Percentiles rank a stretch among this genome's conserved stretches.
Conservation (phyloP, 1,284 basidiomycete species). For the Sanguinoderma infundibulare region DNA sequence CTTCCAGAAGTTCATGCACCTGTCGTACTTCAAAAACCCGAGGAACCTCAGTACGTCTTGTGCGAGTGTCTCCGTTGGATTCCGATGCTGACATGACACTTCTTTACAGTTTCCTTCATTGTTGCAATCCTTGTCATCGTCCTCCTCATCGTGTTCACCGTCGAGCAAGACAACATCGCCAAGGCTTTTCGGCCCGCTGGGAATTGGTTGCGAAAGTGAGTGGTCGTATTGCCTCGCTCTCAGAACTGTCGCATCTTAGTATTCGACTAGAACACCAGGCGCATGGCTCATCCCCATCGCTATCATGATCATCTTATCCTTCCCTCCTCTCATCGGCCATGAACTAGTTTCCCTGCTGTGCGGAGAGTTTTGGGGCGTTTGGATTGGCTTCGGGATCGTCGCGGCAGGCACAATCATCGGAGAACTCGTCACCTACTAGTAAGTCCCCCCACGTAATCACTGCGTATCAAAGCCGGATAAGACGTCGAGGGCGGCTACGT, state of each 20-base stretch:
- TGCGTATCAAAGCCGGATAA: no score
- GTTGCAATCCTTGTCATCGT: constrained; percentile 28
- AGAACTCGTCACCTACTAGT: constrained; percentile 75
- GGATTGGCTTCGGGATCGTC: constrained; percentile 70
- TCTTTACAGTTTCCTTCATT: background rate
- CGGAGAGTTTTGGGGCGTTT: constrained; percentile 75
- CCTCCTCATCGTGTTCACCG: constrained; percentile 53
- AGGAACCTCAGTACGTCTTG: constrained; percentile 47
- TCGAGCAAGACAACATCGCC: constrained; percentile 61
- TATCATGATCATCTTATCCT: constrained; percentile 77
- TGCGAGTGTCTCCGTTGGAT: constrained; percentile 21
- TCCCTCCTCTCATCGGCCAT: constrained; percentile 79
- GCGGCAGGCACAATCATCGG: constrained; percentile 69
- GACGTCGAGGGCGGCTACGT: no score
- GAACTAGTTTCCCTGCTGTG: constrained; percentile 77
- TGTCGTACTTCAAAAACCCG: constrained; percentile 33
- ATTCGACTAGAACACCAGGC: constrained; percentile 26
- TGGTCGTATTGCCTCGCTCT: background rate
- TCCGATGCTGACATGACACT: background rate
- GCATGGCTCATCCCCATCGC: constrained; percentile 88
- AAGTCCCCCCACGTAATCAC: background rate
- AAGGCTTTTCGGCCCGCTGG: constrained; percentile 57
- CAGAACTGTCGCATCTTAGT: background rate
- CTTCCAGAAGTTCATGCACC: constrained; percentile 22
- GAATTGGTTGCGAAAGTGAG: constrained; percentile 51